Evolutionary conservation across 202 grass and related monocot genomes (phyloP), one percentile per base, ranked within the genome.

Genomic region (Schoenoplectus tabernaemontani): DNA sequence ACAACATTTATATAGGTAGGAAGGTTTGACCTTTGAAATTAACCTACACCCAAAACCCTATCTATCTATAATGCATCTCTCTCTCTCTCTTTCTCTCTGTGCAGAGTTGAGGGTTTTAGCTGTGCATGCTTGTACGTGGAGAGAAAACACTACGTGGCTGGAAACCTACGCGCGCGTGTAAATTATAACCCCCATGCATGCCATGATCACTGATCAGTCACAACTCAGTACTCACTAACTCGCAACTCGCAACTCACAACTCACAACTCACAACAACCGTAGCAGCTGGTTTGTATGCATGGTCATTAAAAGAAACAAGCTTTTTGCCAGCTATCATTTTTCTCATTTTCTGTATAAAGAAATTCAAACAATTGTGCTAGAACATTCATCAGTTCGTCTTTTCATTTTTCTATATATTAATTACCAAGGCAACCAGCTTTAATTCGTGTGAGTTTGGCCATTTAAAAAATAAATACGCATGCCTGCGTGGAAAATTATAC

Each of bases 11-110:
- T 73, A 32, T 73, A 53, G 69, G 57, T 5, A 37, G 36, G 39
- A 56, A 63, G 81, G 54, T 63, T 83, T 83, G 81, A 83, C 81
- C 67, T 83, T 83, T 76, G 16, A 80, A 51, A 71, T 28, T 28
- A 48, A 26, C 20, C 20, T 2, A 20, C 7, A 4, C 9, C 16
- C 64, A 42, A 44, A 79, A 79, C 37, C 41, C 39, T 23, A 70
- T 44, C 10, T 15, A 66, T 20, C 39, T 69, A 43, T 23, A 5
- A 60, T 58, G n/a, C 47, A 61, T 33, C 1, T 13, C 12, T 51
- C 13, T 50, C 10, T 46, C 43, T 10, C 12, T 62, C 3, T 34
- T 28, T 28, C 3, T 34, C 28, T 32, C 23, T 47, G 32, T 42
- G 42, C 7, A n/a, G 41, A 64, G 57, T 3, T 61, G 10, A 79